Evolutionary conservation across 805 yeast genomes (phyloP).

Genomic region (Hanseniaspora taiwanica): DNA sequence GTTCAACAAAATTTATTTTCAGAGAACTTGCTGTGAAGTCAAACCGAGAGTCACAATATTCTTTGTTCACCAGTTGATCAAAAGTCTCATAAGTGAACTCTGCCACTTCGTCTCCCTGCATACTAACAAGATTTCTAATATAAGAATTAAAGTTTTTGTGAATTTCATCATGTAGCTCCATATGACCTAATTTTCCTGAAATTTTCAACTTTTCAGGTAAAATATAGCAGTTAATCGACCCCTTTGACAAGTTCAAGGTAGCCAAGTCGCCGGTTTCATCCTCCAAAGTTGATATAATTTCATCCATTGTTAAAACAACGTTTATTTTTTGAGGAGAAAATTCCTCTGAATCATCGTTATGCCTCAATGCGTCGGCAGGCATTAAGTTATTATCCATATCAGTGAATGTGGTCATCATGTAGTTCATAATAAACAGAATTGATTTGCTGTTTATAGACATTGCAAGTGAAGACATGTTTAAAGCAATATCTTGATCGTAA

Average conservation of each 20-base stretch:
- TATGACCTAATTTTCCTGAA: constrained; percentile 59
- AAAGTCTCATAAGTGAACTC: constrained; percentile 77
- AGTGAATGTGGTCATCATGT: constrained; percentile 74
- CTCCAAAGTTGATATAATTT: constrained; percentile 61
- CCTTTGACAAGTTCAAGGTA: constrained; percentile 61
- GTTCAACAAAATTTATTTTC: constrained; percentile 67
- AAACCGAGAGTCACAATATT: constrained; percentile 33
- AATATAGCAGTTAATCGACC: constrained; percentile 49
- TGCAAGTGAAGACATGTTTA: constrained; percentile 67
- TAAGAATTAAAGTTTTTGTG: constrained; percentile 50
- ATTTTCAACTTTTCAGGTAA: constrained; percentile 71
- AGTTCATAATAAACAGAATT: constrained; percentile 64
- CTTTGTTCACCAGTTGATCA: constrained; percentile 37
- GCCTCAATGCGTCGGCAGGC: constrained; percentile 60
- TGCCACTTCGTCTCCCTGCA: constrained; percentile 67
- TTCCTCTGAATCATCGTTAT: constrained; percentile 41
- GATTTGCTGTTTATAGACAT: constrained; percentile 68
- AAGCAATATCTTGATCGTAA: constrained; percentile 61
- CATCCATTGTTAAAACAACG: constrained; percentile 53
- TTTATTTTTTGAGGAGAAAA: constrained; percentile 63
- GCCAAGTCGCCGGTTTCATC: constrained; percentile 71
- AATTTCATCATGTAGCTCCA: constrained; percentile 65
- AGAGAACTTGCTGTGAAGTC: constrained; percentile 65
- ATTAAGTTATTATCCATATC: constrained; percentile 59
- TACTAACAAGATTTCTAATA: constrained; percentile 53